Evolutionary conservation across 2,329 filamentous ascomycete species (phyloP).

Genomic region (Talaromyces amestolkiae): DNA sequence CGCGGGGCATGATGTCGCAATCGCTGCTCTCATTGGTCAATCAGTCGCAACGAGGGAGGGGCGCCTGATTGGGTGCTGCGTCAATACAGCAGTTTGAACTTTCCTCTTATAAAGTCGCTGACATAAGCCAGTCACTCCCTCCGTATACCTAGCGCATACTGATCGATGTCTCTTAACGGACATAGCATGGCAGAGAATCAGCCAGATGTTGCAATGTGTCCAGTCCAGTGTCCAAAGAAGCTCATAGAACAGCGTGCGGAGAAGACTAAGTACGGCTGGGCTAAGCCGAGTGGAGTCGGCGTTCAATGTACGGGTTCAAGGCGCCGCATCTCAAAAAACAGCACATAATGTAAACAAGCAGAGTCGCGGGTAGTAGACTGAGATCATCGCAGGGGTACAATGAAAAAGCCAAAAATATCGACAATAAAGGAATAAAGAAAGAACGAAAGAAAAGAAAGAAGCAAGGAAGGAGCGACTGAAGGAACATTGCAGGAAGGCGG

Average conservation of each 20-base stretch:
- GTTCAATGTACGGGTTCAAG: not conserved
- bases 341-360: not conserved
- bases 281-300: slow-evolving; percentile 7
- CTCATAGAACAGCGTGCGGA: slow-evolving; percentile 10
- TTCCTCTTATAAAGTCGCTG: not conserved
- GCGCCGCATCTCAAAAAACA: not conserved
- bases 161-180: too few relatives aligned
- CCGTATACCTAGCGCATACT: not conserved
- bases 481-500: not conserved
- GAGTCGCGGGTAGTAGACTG: not conserved
- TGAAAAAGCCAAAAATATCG: not conserved
- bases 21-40: slow-evolving; percentile 23
- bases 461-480: not conserved
- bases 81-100: not conserved
- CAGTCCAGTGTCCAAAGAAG: slow-evolving; percentile 5
- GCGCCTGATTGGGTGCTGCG: slow-evolving; percentile 3
- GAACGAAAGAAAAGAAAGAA: not conserved
- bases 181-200: too few relatives aligned
- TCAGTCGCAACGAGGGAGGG: slow-evolving; percentile 7
- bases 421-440: not conserved
- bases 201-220: not conserved
- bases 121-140: not conserved
- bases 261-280: slow-evolving; percentile 8
- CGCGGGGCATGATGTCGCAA: slow-evolving; percentile 19
- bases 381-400: not conserved